Base-by-base conservation (phyloP, 768 basidiomycete genomes). In the Brasilioporus rufonigricans region DNA sequence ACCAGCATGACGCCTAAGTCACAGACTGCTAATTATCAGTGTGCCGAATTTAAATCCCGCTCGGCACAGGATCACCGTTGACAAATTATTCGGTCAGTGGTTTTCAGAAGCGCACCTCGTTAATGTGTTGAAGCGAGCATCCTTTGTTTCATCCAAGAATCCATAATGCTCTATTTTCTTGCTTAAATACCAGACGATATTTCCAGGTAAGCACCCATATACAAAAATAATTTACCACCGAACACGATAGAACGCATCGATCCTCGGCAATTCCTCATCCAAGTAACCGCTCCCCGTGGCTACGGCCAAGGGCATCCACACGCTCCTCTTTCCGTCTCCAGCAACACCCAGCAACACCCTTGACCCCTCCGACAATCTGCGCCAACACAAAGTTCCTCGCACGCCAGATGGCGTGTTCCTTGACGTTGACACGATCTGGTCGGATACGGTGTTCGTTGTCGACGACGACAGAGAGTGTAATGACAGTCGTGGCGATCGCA, bases 401-500 rank as follows among this genome's bases (percentile, higher is more conserved):
- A 4, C 72, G 65, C 73, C 73, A 73, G 3, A 77, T 57, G 1
- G 39, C 38, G 48, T 76, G 74, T 41, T 64, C 55, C 5, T 55
- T 53, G 27, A 49, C 52, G 38, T 84, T 76, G 26, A 91, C 79
- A n/a, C 85, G 74, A 52, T 90, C 89, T 10, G 67, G 64, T 19
- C 89, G 77, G 7, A 91, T 70, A 23, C 87, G 76, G 61, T 88
- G 81, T 49, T 89, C 81, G 18, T 61, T 60, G 63, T 95, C 93
- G 35, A 93, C 81, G 7, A 87, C 77, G 14, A 87, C 77, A 4
- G 68, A 66, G 9, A 93, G 77, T 8, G 83, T 77, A 39, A 84
- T 72, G 52, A 85, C 70, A 1, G 86, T 85, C 3, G 83, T 80
- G 48, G 81, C 73, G 50, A 91, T 84, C 3, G 85, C 78, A 13